Evolutionary conservation across 2,329 filamentous ascomycete species (phyloP), one percentile per base, ranked within the genome.

Genomic region (Dactylellina haptotyla): DNA sequence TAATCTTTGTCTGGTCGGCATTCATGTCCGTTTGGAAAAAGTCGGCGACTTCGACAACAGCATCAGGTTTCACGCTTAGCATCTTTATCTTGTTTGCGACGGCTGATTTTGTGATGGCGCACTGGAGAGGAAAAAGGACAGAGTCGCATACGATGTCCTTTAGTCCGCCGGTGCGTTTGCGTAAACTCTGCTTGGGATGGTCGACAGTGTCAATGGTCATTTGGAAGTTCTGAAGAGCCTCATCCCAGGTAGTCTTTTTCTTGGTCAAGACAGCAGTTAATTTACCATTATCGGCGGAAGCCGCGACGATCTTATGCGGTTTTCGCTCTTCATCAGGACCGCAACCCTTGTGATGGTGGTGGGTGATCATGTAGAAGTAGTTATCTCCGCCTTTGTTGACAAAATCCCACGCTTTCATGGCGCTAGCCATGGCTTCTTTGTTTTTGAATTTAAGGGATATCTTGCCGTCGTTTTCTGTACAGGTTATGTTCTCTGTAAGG

Each of bases 311-410:
- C 12, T 65, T 65, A 32, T 57, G 53, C 8, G 62, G 53, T 4
- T 46, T 57, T 50, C 62, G 28, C 30, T 65, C 62, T n/a, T 65
- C 62, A 18, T 65, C 50, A 0, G 51, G 39, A 26, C 62, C 50
- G 20, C 62, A 65, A 26, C 50, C 62, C 1, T 30, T 50, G 30
- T 65, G 51, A 23, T 57, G 51, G 43, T 65, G 62, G 30, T 65
- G 62, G 28, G 50, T 65, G 12, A 65, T 57, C 4, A 65, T 46
- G 30, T 57, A 65, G 26, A 57, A 65, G 14, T 57, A 65, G 18
- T 57, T 48, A 0, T 30, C 32, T 3, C 57, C 51, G 14, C 32
- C 32, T 5, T 56, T 12, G n/a, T 65, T 65, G 16, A 65, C 43
- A 48, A 48, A 65, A 14, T 65, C 51, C 62, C 62, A 65, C 3